phyloP scores from a whole-genome alignment of 148 eudicot genomes.

The Spergularia marina region DNA sequence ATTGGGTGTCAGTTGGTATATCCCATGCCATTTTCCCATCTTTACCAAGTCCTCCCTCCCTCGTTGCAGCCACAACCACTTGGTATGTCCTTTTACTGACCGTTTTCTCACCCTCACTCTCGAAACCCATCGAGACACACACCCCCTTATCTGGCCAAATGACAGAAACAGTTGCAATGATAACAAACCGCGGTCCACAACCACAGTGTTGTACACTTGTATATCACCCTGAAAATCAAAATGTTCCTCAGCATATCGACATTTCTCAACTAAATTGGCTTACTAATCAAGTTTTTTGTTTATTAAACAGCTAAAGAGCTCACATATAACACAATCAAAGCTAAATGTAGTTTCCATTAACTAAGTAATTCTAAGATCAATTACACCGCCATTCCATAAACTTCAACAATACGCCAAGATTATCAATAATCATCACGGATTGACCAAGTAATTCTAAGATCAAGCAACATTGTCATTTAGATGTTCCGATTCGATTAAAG shows the following conservation, averaged over 20 bases:
- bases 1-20: slow-evolving; percentile 71
- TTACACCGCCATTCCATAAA: no score
- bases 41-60: slow-evolving; percentile 83
- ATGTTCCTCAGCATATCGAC: neutral
- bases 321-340: neutral
- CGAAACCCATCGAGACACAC: slow-evolving; percentile 37
- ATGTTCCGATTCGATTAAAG: neutral
- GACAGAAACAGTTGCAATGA: neutral
- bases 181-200: neutral
- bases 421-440: no score
- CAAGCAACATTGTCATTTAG: no score
- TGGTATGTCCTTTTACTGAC: slow-evolving; percentile 57
- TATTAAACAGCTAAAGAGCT: neutral
- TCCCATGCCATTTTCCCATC: slow-evolving; percentile 91
- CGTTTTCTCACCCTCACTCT: slow-evolving; percentile 18
- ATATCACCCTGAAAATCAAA: slow-evolving; percentile 9
- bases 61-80: slow-evolving; percentile 92
- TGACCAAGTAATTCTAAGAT: no score
- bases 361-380: no score
- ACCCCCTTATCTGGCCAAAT: neutral
- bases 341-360: neutral
- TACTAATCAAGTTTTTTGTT: no score
- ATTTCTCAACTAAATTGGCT: neutral
- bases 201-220: neutral
- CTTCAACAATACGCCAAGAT: neutral